Percentiles rank a stretch among this genome's conserved stretches.
Evolutionary conservation across 2,329 filamentous ascomycete genomes (phyloP).

Genomic region (Colletotrichum siamense): DNA sequence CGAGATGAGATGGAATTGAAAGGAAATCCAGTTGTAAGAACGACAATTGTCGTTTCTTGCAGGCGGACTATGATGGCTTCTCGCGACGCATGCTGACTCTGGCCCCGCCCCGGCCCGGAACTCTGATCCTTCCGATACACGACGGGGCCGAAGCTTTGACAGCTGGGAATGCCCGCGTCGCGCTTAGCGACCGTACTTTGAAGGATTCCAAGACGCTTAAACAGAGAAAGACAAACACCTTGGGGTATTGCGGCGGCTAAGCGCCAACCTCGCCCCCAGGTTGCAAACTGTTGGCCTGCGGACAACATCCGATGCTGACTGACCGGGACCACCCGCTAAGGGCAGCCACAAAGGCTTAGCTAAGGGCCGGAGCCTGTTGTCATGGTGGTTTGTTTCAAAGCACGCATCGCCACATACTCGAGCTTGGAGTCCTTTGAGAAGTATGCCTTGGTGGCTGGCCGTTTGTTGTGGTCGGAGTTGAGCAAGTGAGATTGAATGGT

Average conservation of each 20-base stretch:
- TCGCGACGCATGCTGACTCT: not conserved
- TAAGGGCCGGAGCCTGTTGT: not conserved
- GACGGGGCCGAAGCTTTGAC: not conserved
- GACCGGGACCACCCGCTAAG: not conserved
- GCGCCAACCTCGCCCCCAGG: not conserved
- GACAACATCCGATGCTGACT: not conserved
- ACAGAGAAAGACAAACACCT: not conserved
- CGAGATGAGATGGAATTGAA: not conserved
- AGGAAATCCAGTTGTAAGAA: not conserved
- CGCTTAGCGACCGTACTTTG: not conserved
- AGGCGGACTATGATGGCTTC: not conserved
- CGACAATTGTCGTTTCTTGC: not conserved
- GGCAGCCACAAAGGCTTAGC: not conserved
- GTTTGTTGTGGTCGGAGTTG: not conserved
- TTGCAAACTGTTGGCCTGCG: not conserved
- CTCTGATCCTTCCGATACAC: not conserved
- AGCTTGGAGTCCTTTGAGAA: not conserved
- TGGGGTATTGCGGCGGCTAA: not conserved
- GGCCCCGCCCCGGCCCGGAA: not conserved
- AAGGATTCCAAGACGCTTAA: not conserved
- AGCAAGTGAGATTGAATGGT: not conserved
- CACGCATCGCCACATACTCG: not conserved
- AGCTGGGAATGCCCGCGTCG: not conserved
- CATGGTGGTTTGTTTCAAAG: not conserved
- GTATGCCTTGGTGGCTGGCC: not conserved